Conservation (phyloP, 2,329 filamentous ascomycete species). For the Xylaria digitata region DNA sequence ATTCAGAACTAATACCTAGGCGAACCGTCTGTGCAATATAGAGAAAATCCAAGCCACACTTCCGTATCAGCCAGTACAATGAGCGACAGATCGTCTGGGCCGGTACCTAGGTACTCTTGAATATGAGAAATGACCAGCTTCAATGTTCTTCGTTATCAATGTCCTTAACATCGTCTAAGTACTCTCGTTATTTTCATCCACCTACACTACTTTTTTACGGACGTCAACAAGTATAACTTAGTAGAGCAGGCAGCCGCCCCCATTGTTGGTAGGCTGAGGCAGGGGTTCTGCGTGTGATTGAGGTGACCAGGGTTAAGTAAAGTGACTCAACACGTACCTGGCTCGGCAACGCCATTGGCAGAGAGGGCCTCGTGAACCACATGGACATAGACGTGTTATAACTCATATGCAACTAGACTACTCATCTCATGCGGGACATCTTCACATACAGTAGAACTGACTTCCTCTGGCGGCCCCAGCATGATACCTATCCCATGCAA, state of each 20-base stretch:
- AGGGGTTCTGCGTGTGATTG: slow-evolving; percentile 24
- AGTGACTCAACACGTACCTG: slow-evolving; percentile 27
- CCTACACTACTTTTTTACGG: no score
- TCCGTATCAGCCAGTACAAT: background rate
- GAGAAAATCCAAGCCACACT: slow-evolving; percentile 3
- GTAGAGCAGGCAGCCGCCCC: slow-evolving; percentile 5
- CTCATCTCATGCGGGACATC: slow-evolving; percentile 19
- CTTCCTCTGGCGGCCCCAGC: background rate
- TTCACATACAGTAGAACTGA: slow-evolving; percentile 1
- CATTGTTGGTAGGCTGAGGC: slow-evolving; percentile 22
- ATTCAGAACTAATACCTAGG: background rate
- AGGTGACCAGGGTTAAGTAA: slow-evolving; percentile 14
- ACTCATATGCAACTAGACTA: slow-evolving; percentile 21
- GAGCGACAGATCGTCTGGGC: no score
- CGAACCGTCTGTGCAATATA: background rate
- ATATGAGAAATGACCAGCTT: background rate
- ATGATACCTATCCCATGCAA: slow-evolving; percentile 16
- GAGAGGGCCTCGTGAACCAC: slow-evolving; percentile 17
- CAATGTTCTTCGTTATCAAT: background rate
- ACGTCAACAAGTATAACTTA: no score
- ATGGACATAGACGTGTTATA: slow-evolving; percentile 6
- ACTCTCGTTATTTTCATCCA: background rate
- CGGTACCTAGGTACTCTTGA: background rate
- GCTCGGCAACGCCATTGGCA: slow-evolving; percentile 28
- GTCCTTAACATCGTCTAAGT: background rate